Base-by-base conservation (phyloP, 2,329 filamentous ascomycete species). In the Lasiodiplodia gonubiensis region DNA sequence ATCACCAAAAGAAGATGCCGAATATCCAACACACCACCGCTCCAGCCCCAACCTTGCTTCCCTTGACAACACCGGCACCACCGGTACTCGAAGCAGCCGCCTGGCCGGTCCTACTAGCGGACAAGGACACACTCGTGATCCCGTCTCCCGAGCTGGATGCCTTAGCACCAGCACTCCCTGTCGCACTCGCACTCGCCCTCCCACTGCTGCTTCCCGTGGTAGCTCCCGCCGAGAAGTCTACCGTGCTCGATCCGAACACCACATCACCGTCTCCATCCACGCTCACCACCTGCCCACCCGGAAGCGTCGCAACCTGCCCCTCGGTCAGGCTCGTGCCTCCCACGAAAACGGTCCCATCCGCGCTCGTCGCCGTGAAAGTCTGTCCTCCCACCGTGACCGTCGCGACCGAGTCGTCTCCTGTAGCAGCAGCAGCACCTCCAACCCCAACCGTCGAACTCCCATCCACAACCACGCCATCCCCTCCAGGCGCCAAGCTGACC, bases 91-190 rank as follows among this genome's bases (percentile, higher is more conserved):
- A 35, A 21, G 42, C 46, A 2, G 59, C 59, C 55, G 55, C 55
- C 59, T 21, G 27, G 2, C 59, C 46, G 4, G 59, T 35, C 25
- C 59, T n/a, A 51, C 59, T 51, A 21, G 42, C 21, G 2, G 16
- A 14, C 16, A 18, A 11, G 11, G 57, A 33, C 23, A 21, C 57
- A 46, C 57, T 60, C 35, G 57, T 48, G 25, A 60, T 30, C 4
- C 57, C 57, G 21, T 60, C 57, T 11, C 46, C 59, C n/a, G 59
- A 51, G 8, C 42, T 35, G 18, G 59, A 51, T 27, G 59, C 27
- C 16, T 48, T 51, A 5, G 42, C 18, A 30, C 59, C 37, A 5
- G 30, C 10, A 57, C 53, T 39, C 30, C 30, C 30, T 3, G 30
- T 37, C n/a, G 30, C 53, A 14, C 53, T 35, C 2, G 25, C 51